Conservation (phyloP, 1,139 yeast genomes). For the Eremothecium gossypii region DNA sequence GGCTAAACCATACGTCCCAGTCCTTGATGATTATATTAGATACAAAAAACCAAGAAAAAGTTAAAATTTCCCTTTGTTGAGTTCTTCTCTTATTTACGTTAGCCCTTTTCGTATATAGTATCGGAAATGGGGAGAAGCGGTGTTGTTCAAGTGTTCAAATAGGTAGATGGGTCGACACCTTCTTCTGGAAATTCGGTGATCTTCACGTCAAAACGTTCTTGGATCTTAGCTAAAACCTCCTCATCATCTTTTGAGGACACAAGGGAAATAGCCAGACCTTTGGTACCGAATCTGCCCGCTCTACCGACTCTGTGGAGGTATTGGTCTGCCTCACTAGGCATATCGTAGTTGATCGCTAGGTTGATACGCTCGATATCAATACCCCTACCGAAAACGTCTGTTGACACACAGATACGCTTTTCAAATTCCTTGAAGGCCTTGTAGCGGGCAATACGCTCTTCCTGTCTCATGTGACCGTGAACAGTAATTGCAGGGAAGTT, state of each 20-base stretch:
- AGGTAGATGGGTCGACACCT: conserved; percentile 95
- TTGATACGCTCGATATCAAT: conserved; percentile 98
- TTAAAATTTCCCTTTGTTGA: no score
- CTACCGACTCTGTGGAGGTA: conserved; percentile 98
- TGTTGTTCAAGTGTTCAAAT: conserved; percentile 73
- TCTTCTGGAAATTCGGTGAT: conserved; percentile 93
- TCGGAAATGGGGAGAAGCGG: no score
- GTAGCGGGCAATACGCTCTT: conserved; percentile 95
- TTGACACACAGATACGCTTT: conserved; percentile 96
- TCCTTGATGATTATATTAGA: no score
- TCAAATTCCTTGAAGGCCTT: conserved; percentile 95
- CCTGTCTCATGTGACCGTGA: conserved; percentile 93
- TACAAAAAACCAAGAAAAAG: no score
- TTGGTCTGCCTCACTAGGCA: conserved; percentile 87
- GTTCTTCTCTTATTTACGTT: no score
- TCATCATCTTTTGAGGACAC: conserved; percentile 82
- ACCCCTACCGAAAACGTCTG: conserved; percentile 99
- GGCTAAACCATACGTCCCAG: no score
- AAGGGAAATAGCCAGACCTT: conserved; percentile 91
- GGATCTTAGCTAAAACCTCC: conserved; percentile 84
- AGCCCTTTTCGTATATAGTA: no score
- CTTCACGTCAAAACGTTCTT: conserved; percentile 95
- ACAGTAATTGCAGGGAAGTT: conserved; percentile 97
- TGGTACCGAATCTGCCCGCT: conserved; percentile 99
- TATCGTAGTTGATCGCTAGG: conserved; percentile 93